Conservation (phyloP, 2,329 filamentous ascomycete species). For the Penicillium sp. region DNA sequence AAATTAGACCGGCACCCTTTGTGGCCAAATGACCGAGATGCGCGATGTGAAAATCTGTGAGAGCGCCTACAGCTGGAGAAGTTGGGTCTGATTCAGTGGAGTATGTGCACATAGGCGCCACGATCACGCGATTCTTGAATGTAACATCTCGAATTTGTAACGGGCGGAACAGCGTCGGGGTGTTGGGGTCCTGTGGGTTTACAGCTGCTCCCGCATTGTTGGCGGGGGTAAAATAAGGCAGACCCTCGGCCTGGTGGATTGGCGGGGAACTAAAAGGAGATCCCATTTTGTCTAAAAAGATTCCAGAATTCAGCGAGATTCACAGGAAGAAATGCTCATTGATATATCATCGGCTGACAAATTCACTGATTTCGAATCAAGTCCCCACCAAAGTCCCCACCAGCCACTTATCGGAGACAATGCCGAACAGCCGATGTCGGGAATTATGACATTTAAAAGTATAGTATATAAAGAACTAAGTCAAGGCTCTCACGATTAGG, state of each 20-base stretch:
- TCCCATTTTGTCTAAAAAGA: constrained; percentile 4
- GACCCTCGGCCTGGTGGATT: constrained; percentile 18
- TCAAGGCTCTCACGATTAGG: no score
- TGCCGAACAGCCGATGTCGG: neutral
- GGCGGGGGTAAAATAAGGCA: constrained; percentile 41
- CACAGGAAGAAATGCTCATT: neutral
- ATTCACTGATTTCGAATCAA: neutral
- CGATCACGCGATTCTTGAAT: constrained; percentile 64
- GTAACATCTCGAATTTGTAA: constrained; percentile 55
- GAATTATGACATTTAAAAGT: neutral
- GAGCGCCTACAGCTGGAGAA: constrained; percentile 54
- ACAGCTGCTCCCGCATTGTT: constrained; percentile 39
- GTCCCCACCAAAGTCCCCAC: no score
- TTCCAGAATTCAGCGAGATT: neutral
- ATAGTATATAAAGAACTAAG: no score
- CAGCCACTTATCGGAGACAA: neutral
- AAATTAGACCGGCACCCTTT: constrained; percentile 68
- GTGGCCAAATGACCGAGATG: constrained; percentile 75
- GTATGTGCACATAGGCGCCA: constrained; percentile 65
- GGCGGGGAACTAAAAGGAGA: constrained; percentile 14
- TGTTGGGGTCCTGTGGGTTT: constrained; percentile 33
- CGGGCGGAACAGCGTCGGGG: constrained; percentile 57
- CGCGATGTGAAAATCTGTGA: constrained; percentile 76
- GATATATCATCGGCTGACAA: constrained; percentile 5
- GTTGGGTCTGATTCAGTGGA: constrained; percentile 51